Percentiles rank a stretch among this genome's conserved stretches.
These are phyloP conservation scores for Macrolepiota dolichaula DNA, from an alignment of 768 basidiomycete species.

Conservation along the genomic window DNA sequence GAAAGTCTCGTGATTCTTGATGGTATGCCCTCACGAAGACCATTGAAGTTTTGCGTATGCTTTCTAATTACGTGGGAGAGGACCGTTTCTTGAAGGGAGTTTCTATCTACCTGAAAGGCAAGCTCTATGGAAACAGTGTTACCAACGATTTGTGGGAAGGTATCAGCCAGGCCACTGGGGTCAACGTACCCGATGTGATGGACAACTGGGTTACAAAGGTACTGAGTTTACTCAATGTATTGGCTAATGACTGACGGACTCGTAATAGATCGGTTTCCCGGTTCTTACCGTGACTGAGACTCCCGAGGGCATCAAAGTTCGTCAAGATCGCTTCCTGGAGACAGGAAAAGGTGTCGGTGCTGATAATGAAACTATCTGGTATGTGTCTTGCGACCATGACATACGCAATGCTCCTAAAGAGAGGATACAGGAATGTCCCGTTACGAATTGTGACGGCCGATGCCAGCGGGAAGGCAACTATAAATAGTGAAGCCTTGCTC, in stretches of 20 bases:
- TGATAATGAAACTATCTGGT: constrained; percentile 91
- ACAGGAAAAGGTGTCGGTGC: constrained; percentile 74
- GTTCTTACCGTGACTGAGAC: constrained; percentile 84
- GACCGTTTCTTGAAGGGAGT: constrained; percentile 86
- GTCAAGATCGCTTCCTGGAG: constrained; percentile 91
- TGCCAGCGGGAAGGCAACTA: constrained; percentile 47
- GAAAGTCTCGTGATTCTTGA: constrained; percentile 8
- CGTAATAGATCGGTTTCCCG: constrained; percentile 68
- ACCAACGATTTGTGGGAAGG: constrained; percentile 89
- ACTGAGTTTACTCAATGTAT: neutral
- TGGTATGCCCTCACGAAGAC: neutral
- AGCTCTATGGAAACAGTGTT: constrained; percentile 80
- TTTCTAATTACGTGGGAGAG: constrained; percentile 84
- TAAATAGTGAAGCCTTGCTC: constrained; percentile 66
- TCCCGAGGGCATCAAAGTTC: constrained; percentile 65
- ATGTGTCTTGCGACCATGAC: constrained; percentile 4
- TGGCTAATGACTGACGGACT: neutral
- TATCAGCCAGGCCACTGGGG: constrained; percentile 68
- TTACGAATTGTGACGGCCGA: constrained; percentile 67
- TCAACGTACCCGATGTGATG: constrained; percentile 80
- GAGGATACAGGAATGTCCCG: constrained; percentile 66
- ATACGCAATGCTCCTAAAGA: neutral
- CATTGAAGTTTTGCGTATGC: constrained; percentile 82
- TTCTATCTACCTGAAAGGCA: constrained; percentile 87
- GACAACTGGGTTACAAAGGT: constrained; percentile 89